A percentile compares a stretch with the other conserved stretches of the same genome.
These are phyloP conservation scores for Microbotryum scabiosae DNA, from an alignment of 1,284 basidiomycete species.

Conservation along the genomic window DNA sequence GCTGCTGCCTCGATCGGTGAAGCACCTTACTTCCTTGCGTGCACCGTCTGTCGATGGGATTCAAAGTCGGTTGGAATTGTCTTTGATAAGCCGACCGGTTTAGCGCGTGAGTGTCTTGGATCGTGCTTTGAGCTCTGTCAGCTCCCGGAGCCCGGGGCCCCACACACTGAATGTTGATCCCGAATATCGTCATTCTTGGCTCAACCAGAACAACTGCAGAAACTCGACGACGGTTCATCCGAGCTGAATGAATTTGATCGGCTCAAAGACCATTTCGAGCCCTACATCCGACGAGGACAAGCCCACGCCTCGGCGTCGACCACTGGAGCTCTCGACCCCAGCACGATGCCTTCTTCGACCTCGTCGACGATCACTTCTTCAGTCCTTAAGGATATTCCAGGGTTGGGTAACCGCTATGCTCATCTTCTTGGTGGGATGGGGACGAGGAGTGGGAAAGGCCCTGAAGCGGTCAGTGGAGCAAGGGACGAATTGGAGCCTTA, in stretches of 20 bases:
- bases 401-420: conserved; percentile 9
- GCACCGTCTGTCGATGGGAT: conserved; percentile 90
- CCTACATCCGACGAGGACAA: conserved; percentile 50
- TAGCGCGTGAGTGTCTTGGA: conserved; percentile 46
- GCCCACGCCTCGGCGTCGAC: background rate
- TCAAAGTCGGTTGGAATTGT: conserved; percentile 79
- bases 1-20: conserved; percentile 51
- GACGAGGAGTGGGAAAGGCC: too few relatives aligned
- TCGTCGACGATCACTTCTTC: conserved; percentile 46
- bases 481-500: conserved; percentile 29
- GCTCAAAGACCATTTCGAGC: conserved; percentile 88
- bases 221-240: conserved; percentile 71
- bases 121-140: background rate
- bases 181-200: background rate
- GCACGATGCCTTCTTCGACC: conserved; percentile 4
- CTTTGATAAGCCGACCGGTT: conserved; percentile 91
- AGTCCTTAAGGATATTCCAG: conserved; percentile 42
- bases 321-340: background rate
- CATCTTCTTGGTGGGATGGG: conserved; percentile 6
- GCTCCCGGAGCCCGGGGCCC: too few relatives aligned
- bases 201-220: conserved; percentile 69
- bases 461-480: background rate
- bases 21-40: conserved; percentile 82
- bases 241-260: conserved; percentile 81
- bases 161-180: background rate